phyloP scores from a whole-genome alignment of 2,329 filamentous ascomycete species.

The Cladosporium austrohemisphaericum region DNA sequence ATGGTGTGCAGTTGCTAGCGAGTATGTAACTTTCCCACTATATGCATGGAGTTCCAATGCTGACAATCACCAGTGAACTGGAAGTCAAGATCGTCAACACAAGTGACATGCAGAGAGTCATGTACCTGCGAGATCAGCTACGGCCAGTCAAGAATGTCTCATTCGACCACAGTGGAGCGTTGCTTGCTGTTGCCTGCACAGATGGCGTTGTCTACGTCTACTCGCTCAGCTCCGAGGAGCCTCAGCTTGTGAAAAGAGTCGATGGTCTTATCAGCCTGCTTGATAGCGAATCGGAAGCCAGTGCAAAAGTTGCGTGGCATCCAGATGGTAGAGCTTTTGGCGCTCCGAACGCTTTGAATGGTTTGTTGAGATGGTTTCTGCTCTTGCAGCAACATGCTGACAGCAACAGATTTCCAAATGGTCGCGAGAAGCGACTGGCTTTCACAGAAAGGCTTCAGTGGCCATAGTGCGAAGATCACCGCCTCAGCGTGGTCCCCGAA shows the following conservation, averaged over 20 bases:
- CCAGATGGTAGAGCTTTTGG: slow-evolving; percentile 91
- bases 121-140: slow-evolving; percentile 75
- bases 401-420: slow-evolving; percentile 65
- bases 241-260: slow-evolving; percentile 75
- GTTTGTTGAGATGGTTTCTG: slow-evolving; percentile 16
- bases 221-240: slow-evolving; percentile 71
- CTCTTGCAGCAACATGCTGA: background rate
- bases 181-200: slow-evolving; percentile 76
- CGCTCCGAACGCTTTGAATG: slow-evolving; percentile 70
- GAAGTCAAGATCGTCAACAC: slow-evolving; percentile 85
- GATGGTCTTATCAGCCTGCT: slow-evolving; percentile 79
- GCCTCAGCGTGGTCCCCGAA: slow-evolving; percentile 92
- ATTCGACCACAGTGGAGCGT: slow-evolving; percentile 76
- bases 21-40: too few relatives aligned
- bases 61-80: slow-evolving; percentile 58
- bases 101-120: slow-evolving; percentile 70
- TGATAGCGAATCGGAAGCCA: slow-evolving; percentile 73
- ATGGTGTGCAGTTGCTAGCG: slow-evolving; percentile 95
- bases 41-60: too few relatives aligned
- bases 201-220: slow-evolving; percentile 92
- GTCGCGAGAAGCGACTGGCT: slow-evolving; percentile 89
- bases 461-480: slow-evolving; percentile 79
- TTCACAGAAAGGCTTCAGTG: slow-evolving; percentile 72
- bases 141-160: slow-evolving; percentile 88
- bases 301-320: slow-evolving; percentile 79